Conservation (phyloP, 192 early-diverging fungal species). For the Linnemannia hyalina region DNA sequence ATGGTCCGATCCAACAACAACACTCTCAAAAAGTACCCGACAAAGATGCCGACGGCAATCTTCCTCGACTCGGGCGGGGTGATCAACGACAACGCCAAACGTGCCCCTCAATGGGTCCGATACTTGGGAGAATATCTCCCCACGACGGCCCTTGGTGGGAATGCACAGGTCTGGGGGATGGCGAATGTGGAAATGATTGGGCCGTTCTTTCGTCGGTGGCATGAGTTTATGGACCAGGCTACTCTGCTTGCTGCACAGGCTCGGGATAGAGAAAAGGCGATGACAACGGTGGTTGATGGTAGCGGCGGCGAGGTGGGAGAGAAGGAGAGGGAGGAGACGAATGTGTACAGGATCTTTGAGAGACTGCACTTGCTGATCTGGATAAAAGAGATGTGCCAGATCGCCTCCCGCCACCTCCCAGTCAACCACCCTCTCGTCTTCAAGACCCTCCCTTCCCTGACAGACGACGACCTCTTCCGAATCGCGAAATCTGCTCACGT, state of each 20-base stretch:
- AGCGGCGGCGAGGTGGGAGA: too few species aligned
- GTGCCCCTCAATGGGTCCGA: slow-evolving; percentile 43
- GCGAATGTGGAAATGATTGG: slow-evolving; percentile 33
- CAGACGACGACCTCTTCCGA: slow-evolving; percentile 27
- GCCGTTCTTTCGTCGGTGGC: slow-evolving; percentile 42
- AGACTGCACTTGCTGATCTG: slow-evolving; percentile 32
- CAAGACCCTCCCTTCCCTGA: slow-evolving; percentile 4
- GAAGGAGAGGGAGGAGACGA: neutral
- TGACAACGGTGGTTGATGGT: neutral
- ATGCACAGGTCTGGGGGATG: slow-evolving; percentile 25
- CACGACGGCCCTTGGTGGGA: slow-evolving; percentile 28
- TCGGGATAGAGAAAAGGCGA: neutral
- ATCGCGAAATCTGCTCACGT: slow-evolving; percentile 30
- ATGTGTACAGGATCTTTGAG: slow-evolving; percentile 48
- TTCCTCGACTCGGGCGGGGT: slow-evolving; percentile 51
- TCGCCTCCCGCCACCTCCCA: slow-evolving; percentile 13
- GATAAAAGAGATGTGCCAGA: slow-evolving; percentile 39
- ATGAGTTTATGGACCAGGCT: slow-evolving; percentile 37
- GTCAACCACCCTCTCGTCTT: neutral
- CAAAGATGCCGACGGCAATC: slow-evolving; percentile 43
- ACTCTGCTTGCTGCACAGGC: slow-evolving; percentile 17
- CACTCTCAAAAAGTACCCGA: slow-evolving; percentile 12
- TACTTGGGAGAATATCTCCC: slow-evolving; percentile 44
- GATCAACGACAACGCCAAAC: slow-evolving; percentile 43
- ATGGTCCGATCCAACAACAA: neutral